Conservation (phyloP, 768 basidiomycete genomes). For the Termitomyces titanicus region DNA sequence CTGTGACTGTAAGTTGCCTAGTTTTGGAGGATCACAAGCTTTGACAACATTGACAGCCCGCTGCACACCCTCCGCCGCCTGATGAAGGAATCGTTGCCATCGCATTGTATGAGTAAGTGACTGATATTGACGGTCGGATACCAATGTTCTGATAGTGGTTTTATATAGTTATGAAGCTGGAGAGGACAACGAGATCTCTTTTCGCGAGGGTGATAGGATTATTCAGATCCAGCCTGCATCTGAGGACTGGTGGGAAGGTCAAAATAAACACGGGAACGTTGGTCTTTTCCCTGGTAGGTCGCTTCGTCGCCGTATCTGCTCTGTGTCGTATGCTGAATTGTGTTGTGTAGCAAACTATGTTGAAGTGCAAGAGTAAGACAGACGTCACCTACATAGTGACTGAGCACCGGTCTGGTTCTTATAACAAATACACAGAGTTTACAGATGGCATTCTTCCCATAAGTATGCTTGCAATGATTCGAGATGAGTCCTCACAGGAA, state of each 20-base stretch:
- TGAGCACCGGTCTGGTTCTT: too few species aligned
- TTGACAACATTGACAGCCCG: conserved; percentile 27
- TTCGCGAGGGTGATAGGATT: conserved; percentile 81
- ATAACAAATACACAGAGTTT: neutral
- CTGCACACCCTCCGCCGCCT: conserved; percentile 40
- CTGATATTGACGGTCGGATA: neutral
- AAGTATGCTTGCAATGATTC: neutral
- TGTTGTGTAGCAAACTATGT: conserved; percentile 28
- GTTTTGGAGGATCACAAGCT: neutral
- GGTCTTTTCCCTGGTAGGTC: conserved; percentile 77
- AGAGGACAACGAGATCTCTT: conserved; percentile 88
- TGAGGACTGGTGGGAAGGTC: conserved; percentile 91
- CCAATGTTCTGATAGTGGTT: neutral
- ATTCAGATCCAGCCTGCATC: conserved; percentile 73
- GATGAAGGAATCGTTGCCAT: conserved; percentile 62
- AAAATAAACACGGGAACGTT: conserved; percentile 45
- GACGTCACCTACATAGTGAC: neutral
- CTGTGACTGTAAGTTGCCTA: neutral
- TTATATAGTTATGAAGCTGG: conserved; percentile 74
- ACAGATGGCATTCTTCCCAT: neutral
- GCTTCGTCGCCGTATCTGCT: neutral
- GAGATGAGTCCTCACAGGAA: too few species aligned
- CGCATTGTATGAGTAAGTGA: conserved; percentile 67
- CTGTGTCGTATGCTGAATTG: neutral
- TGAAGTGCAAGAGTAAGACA: conserved; percentile 26